These are phyloP conservation scores for Candida morakotiae DNA, from an alignment of 805 yeast species.

Conservation along the genomic window DNA sequence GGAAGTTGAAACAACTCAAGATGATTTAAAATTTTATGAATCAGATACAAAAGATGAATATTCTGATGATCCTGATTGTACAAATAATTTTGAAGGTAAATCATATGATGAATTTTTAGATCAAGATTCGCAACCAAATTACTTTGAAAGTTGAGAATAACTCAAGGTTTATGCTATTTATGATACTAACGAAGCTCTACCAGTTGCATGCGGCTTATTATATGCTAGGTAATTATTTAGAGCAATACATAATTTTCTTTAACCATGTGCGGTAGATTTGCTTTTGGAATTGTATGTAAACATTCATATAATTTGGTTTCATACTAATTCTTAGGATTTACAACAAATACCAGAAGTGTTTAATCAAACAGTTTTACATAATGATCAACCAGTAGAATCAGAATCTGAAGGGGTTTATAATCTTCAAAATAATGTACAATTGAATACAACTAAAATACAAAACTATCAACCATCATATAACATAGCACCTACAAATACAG, in stretches of 20 bases:
- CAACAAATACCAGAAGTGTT: constrained; percentile 26
- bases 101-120: constrained; percentile 32
- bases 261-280: constrained; percentile 61
- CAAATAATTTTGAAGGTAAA: constrained; percentile 27
- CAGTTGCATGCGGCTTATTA: no score
- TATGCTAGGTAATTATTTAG: no score
- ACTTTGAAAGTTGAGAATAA: no score
- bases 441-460: constrained; percentile 1
- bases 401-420: constrained; percentile 10
- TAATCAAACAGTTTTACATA: constrained; percentile 17
- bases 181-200: no score
- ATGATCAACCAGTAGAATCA: constrained; percentile 8
- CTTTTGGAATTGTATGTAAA: constrained; percentile 41
- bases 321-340: constrained; percentile 13
- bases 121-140: constrained; percentile 20
- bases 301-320: neutral
- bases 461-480: constrained; percentile 43
- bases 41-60: constrained; percentile 31
- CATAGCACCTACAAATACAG: constrained; percentile 55
- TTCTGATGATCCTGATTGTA: constrained; percentile 32
- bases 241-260: no score
- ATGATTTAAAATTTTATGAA: constrained; percentile 2
- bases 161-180: no score
- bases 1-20: neutral
- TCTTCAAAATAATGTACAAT: constrained; percentile 2